Evolutionary conservation across 176 grass and related monocot genomes (phyloP).

Genomic region (Musa troglodytarum): DNA sequence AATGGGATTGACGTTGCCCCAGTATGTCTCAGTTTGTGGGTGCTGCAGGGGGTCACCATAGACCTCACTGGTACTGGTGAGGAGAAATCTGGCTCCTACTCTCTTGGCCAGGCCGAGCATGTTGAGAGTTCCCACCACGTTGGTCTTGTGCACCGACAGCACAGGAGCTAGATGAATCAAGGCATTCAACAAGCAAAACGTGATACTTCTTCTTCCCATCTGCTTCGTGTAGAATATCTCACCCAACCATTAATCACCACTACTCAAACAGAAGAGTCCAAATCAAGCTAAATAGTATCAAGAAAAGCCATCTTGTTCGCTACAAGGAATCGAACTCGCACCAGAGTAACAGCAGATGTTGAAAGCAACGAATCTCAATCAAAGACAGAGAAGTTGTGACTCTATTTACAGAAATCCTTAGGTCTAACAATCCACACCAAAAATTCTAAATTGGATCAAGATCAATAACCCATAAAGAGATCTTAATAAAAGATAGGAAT

Average conservation of each 20-base stretch:
- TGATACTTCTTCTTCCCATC: not conserved
- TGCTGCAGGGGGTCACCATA: slow-evolving; percentile 12
- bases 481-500: not conserved
- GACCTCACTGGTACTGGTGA: slow-evolving; percentile 15
- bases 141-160: slow-evolving; percentile 5
- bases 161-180: slow-evolving; percentile 3
- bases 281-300: not conserved
- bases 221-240: not conserved
- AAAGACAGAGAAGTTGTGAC: not conserved
- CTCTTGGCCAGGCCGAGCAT: slow-evolving; percentile 7
- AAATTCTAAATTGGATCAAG: too few species aligned
- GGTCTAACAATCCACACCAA: too few species aligned
- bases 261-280: not conserved
- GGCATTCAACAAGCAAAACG: not conserved
- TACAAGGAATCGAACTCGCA: not conserved
- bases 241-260: not conserved
- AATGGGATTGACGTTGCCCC: slow-evolving; percentile 11
- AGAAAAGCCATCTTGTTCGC: not conserved
- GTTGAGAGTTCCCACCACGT: slow-evolving; percentile 12
- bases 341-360: not conserved
- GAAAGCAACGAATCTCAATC: not conserved
- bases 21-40: slow-evolving; percentile 7
- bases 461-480: not conserved
- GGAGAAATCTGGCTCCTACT: slow-evolving; percentile 6
- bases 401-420: too few species aligned